Evolutionary conservation across 148 eudicot species (phyloP).

Genomic region (Amaranthus palmeri): DNA sequence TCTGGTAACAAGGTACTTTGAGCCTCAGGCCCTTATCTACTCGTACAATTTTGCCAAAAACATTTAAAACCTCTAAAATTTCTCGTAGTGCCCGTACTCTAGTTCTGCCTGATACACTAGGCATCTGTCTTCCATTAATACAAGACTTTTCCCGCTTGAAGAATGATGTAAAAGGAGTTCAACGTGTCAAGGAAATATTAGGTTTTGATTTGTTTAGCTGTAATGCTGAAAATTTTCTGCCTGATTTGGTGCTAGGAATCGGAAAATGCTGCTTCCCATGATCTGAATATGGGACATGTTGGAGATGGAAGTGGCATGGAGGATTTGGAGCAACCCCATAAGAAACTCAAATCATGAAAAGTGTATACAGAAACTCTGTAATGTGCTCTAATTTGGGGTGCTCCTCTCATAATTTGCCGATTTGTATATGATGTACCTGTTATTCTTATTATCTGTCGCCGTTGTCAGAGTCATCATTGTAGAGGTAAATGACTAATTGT

Average conservation of each 20-base stretch:
- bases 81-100: too few species aligned
- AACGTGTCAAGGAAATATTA: background rate
- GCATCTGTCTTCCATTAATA: background rate
- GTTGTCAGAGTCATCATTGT: background rate
- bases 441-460: slow-evolving; percentile 8
- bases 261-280: slow-evolving; percentile 19
- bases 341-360: slow-evolving; percentile 27
- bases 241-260: slow-evolving; percentile 18
- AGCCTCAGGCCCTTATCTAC: background rate
- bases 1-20: slow-evolving; percentile 42
- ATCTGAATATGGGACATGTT: slow-evolving; percentile 23
- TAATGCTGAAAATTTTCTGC: background rate
- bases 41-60: background rate
- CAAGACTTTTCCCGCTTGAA: background rate
- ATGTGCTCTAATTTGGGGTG: background rate
- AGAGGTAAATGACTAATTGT: slow-evolving; percentile 3
- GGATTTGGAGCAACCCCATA: slow-evolving; percentile 29
- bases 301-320: slow-evolving; percentile 20
- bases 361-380: background rate
- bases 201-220: background rate
- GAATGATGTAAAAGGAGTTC: background rate
- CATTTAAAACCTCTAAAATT: background rate
- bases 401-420: background rate
- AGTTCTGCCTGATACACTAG: too few species aligned
- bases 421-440: slow-evolving; percentile 21